These are phyloP conservation scores for Populus hybrid DNA, from an alignment of 441 rosid species.

Conservation along the genomic window DNA sequence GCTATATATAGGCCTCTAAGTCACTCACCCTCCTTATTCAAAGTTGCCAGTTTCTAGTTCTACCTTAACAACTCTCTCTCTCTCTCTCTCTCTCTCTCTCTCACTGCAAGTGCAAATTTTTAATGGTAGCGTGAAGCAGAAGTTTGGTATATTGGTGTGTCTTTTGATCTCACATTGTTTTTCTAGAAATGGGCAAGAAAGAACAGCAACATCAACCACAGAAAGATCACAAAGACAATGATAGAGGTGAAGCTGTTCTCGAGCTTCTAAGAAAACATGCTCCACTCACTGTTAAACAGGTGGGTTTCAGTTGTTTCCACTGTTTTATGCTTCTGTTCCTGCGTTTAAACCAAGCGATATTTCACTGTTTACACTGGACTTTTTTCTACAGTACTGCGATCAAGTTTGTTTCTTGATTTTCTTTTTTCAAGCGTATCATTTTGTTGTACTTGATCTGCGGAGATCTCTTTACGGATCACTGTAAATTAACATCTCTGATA, in stretches of 20 bases:
- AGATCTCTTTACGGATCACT: not conserved
- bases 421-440: not conserved
- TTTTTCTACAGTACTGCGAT: not conserved
- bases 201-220: slow-evolving; percentile 20
- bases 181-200: slow-evolving; percentile 64
- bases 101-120: slow-evolving; percentile 24
- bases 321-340: not conserved
- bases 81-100: slow-evolving; percentile 5
- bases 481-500: not conserved
- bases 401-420: not conserved
- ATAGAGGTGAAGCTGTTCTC: slow-evolving; percentile 62
- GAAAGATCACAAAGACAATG: slow-evolving; percentile 19
- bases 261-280: slow-evolving; percentile 57
- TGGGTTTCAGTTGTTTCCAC: slow-evolving; percentile 4
- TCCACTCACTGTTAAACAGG: slow-evolving; percentile 77
- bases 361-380: not conserved
- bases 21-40: slow-evolving; percentile 16
- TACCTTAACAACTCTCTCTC: not conserved
- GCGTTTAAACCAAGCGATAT: not conserved
- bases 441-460: not conserved
- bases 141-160: slow-evolving; percentile 44
- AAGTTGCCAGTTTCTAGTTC: slow-evolving; percentile 16
- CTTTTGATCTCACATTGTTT: slow-evolving; percentile 9
- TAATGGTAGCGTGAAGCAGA: slow-evolving; percentile 55
- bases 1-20: slow-evolving; percentile 27